Conservation (phyloP, 257 asterid species). For the Salvia splendens region DNA sequence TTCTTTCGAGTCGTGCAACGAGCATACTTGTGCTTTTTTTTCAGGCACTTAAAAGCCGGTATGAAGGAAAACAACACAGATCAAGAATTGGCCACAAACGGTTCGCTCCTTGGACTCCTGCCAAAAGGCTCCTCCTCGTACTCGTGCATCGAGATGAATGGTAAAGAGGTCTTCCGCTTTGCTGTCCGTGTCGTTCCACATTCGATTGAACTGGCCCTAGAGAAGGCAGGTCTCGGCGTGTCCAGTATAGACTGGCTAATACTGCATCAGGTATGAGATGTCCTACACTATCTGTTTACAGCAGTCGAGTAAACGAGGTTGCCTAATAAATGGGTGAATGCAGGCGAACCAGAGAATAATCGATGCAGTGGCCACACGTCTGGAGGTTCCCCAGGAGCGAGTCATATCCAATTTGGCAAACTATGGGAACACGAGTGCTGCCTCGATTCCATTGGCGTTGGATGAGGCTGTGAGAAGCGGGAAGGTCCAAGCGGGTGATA, state of each 20-base stretch:
- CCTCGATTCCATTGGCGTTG: constrained; percentile 87
- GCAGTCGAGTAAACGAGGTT: too few relatives aligned
- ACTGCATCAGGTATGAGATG: constrained; percentile 83
- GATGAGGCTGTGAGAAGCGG: constrained; percentile 89
- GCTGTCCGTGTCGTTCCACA: constrained; percentile 92
- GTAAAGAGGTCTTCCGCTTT: constrained; percentile 95
- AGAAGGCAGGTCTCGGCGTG: constrained; percentile 72
- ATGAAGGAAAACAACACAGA: constrained; percentile 55
- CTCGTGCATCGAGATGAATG: constrained; percentile 95
- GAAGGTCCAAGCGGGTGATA: constrained; percentile 67
- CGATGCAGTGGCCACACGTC: constrained; percentile 81
- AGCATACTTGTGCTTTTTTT: constrained; percentile 8
- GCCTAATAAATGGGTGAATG: constrained; percentile 15
- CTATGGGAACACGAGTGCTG: constrained; percentile 89
- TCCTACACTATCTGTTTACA: not conserved
- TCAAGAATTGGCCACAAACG: constrained; percentile 56
- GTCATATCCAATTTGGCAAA: constrained; percentile 81
- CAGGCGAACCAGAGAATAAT: constrained; percentile 91
- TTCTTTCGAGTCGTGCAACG: not conserved
- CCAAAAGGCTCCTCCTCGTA: constrained; percentile 64
- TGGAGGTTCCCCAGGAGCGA: constrained; percentile 66
- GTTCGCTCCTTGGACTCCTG: constrained; percentile 60
- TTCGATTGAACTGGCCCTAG: constrained; percentile 74
- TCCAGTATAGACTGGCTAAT: constrained; percentile 88
- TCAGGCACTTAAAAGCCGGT: constrained; percentile 70